Percentiles rank a stretch among this genome's conserved stretches.
phyloP scores from a whole-genome alignment of 805 yeast species.

The Brettanomyces custersianus region DNA sequence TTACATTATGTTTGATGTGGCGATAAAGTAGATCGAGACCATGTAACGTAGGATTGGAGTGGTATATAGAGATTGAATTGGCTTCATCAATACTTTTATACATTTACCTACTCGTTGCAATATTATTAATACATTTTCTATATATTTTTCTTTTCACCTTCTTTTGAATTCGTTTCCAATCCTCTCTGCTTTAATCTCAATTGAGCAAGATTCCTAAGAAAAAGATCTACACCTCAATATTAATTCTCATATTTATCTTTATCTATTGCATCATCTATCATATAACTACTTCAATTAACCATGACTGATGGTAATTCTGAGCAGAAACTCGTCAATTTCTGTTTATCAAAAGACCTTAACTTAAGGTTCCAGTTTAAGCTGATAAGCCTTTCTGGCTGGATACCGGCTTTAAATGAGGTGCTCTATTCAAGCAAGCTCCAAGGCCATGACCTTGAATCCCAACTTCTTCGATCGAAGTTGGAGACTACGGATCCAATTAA shows the following conservation, averaged over 20 bases:
- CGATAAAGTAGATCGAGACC: too few species aligned
- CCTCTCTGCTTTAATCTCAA: too few species aligned
- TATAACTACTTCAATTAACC: neutral
- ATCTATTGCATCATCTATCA: neutral
- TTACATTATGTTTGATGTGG: too few species aligned
- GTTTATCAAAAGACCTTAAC: slow-evolving; percentile 47
- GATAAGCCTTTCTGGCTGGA: slow-evolving; percentile 11
- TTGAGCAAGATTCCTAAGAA: too few species aligned
- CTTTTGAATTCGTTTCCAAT: too few species aligned
- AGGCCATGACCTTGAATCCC: slow-evolving; percentile 4
- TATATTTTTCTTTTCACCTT: too few species aligned
- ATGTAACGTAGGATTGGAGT: too few species aligned
- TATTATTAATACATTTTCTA: too few species aligned
- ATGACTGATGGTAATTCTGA: neutral
- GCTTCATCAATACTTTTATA: too few species aligned
- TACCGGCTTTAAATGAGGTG: slow-evolving; percentile 4
- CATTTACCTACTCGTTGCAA: too few species aligned
- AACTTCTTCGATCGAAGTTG: slow-evolving; percentile 10
- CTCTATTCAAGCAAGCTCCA: slow-evolving; percentile 1
- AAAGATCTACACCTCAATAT: too few species aligned
- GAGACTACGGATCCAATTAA: slow-evolving; percentile 7
- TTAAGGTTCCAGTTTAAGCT: slow-evolving; percentile 41
- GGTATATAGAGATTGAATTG: too few species aligned
- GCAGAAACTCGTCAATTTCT: slow-evolving; percentile 35
- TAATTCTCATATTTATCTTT: neutral